Evolutionary conservation across 2,329 filamentous ascomycete genomes (phyloP), one percentile per base, ranked within the genome.

Genomic region (Phyllosticta citrichinensis): DNA sequence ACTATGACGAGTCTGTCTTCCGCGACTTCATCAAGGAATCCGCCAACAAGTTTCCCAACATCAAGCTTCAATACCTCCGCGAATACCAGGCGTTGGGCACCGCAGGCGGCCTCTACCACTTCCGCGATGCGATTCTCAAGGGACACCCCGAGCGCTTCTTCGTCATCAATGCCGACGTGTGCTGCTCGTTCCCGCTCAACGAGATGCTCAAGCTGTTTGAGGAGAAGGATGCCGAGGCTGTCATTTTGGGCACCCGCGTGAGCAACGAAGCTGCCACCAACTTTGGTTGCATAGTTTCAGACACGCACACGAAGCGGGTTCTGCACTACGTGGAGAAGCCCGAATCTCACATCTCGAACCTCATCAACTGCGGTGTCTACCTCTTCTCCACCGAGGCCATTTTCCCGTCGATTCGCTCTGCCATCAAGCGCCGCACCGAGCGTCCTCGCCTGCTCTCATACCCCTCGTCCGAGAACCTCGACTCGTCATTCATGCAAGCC

Each of bases 271-370:
- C 92, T 20, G 93, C 94, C 33, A 88, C 84, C 69, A 97, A 97
- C 81, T 99, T 97, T 73, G 94, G 94, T 65, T 99, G 94, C 82
- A 96, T 97, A 71, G 94, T 97, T 62, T 94, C 89, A 61, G 94
- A 99, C 75, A 80, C 88, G 52, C 91, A 97, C 78, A 96, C 89
- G 65, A 92, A 93, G 74, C 91, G 93, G 66, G 94, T 99, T 54
- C 86, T 97, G 63, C 94, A 99, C 80, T 97, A 99, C 78, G 94
- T 99, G 74, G 94, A 97, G 83, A 97, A 97, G 81, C 94, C 94
- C 66, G 93, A 99, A 77, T 91, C 89, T 61, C 89, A 96, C 76
- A 97, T 99, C 76, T 95, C 89, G 71, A 97, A 97, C 79, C 82
- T 99, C 67, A 99, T 99, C 83, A 99, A 97, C 82, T 97, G 94